Evolutionary conservation across 2,329 filamentous ascomycete genomes (phyloP).

Genomic region (Colletotrichum godetiae): DNA sequence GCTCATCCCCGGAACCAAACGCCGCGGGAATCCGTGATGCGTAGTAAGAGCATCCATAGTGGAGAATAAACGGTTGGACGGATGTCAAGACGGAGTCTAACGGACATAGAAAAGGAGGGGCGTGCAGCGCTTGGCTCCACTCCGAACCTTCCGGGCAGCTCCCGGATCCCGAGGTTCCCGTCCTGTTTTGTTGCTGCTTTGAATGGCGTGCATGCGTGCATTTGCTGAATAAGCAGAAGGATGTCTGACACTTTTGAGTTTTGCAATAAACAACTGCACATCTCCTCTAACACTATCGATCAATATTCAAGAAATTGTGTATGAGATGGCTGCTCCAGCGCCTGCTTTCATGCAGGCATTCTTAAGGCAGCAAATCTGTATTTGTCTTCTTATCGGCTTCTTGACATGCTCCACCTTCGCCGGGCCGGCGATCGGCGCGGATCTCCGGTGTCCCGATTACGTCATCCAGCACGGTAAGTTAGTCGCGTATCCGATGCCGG

Average conservation of each 20-base stretch:
- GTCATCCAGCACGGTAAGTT: constrained; percentile 44
- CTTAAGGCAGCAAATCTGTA: background rate
- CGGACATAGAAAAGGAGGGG: background rate
- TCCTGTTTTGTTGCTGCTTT: background rate
- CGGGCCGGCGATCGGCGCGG: constrained; percentile 15
- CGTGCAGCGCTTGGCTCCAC: background rate
- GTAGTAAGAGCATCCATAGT: no score
- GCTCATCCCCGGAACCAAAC: background rate
- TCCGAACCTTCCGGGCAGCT: constrained; percentile 17
- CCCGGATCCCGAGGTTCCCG: background rate
- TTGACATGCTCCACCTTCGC: constrained; percentile 13
- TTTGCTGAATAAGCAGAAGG: constrained; percentile 18
- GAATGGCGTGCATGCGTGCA: background rate
- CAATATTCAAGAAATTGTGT: background rate
- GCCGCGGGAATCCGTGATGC: background rate
- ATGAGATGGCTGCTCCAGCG: constrained; percentile 1
- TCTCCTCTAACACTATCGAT: background rate
- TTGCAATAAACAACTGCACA: background rate
- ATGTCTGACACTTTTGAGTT: background rate
- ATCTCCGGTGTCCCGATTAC: constrained; percentile 41
- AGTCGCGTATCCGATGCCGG: background rate
- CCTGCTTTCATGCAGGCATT: constrained; percentile 1
- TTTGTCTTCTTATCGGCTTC: constrained; percentile 11
- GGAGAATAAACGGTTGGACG: background rate
- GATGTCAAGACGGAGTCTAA: background rate